These are phyloP conservation scores for Cryphonectria nitschkei DNA, from an alignment of 2,329 filamentous ascomycete genomes.

Conservation along the genomic window DNA sequence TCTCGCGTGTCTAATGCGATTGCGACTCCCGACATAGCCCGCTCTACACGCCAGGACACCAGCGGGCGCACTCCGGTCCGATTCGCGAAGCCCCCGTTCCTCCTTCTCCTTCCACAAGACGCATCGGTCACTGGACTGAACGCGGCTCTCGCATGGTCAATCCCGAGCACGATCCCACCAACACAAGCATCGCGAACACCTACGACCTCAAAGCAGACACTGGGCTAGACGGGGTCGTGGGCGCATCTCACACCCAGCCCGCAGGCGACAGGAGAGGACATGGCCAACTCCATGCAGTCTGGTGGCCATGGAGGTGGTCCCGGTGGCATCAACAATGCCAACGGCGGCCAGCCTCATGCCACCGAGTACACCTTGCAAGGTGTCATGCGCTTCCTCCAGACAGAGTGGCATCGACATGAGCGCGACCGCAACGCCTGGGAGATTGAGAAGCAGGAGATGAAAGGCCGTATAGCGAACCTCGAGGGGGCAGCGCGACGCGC, in stretches of 20 bases:
- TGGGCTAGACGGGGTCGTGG: conserved; percentile 17
- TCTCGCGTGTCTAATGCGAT: conserved; percentile 18
- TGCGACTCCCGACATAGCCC: conserved; percentile 13
- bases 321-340: conserved; percentile 26
- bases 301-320: conserved; percentile 27
- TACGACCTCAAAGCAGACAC: conserved; percentile 8
- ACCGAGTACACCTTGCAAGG: conserved; percentile 69
- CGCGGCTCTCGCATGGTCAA: conserved; percentile 16
- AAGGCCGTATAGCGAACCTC: conserved; percentile 90
- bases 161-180: conserved; percentile 9
- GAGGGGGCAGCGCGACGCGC: conserved; percentile 88
- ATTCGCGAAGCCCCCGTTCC: background rate
- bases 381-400: conserved; percentile 98
- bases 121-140: conserved; percentile 23
- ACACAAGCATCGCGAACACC: conserved; percentile 1
- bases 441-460: conserved; percentile 99
- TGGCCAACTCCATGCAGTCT: conserved; percentile 28
- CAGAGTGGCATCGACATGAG: conserved; percentile 98
- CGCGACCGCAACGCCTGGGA: conserved; percentile 98
- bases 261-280: conserved; percentile 13
- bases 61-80: conserved; percentile 7
- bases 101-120: conserved; percentile 4
- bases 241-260: conserved; percentile 21
- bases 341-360: conserved; percentile 55
- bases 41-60: conserved; percentile 18